These are phyloP conservation scores for Saccharomyces eubayanus DNA, from an alignment of 805 yeast species.

Conservation along the genomic window DNA sequence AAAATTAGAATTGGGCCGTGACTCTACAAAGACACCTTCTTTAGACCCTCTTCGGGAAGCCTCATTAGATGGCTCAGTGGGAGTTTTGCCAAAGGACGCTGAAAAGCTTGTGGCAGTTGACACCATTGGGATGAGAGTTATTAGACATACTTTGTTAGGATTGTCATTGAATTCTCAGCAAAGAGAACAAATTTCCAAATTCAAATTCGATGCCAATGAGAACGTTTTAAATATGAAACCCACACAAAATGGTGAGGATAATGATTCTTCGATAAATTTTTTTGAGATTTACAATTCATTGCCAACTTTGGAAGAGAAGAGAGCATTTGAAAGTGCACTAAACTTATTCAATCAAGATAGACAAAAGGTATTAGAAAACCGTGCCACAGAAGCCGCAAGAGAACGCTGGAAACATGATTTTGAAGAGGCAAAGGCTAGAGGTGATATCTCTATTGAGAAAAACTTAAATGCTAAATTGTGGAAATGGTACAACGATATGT, in stretches of 20 bases:
- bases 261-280: conserved; percentile 41
- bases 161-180: conserved; percentile 30
- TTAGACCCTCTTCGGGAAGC: conserved; percentile 1
- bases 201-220: conserved; percentile 31
- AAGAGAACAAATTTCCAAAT: conserved; percentile 25
- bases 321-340: conserved; percentile 54
- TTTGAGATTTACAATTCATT: conserved; percentile 56
- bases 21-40: not conserved
- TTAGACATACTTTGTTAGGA: conserved; percentile 64
- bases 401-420: conserved; percentile 83
- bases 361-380: conserved; percentile 62
- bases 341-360: conserved; percentile 67
- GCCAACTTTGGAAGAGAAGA: conserved; percentile 39
- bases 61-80: conserved; percentile 25
- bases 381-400: conserved; percentile 77
- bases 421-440: conserved; percentile 55
- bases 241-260: conserved; percentile 8
- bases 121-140: conserved; percentile 68
- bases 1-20: not conserved
- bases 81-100: conserved; percentile 45
- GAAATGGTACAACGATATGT: conserved; percentile 72
- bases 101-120: conserved; percentile 57
- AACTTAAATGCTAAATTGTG: conserved; percentile 67
- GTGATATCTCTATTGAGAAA: conserved; percentile 46
- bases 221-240: conserved; percentile 26